Evolutionary conservation across 2,329 filamentous ascomycete species (phyloP).

Genomic region (Phyllosticta ampelicida): DNA sequence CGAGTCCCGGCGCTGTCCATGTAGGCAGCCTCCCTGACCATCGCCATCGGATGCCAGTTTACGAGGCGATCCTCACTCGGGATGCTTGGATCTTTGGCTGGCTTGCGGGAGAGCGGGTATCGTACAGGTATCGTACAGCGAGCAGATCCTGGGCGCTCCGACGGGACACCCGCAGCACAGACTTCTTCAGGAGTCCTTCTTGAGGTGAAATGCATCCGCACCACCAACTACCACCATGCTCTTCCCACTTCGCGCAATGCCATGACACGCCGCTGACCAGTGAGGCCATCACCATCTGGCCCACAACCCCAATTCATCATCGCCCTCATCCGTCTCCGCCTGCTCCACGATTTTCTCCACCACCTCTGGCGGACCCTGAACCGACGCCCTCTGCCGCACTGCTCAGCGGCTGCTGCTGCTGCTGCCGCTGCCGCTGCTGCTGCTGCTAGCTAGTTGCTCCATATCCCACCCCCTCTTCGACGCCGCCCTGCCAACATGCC

Average conservation of each 20-base stretch:
- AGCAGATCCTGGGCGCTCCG: conserved; percentile 7
- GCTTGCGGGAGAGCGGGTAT: background rate
- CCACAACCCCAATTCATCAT: background rate
- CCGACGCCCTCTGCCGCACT: background rate
- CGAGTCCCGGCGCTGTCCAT: too few relatives aligned
- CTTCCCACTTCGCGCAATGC: background rate
- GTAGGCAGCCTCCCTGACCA: too few relatives aligned
- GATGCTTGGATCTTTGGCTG: background rate
- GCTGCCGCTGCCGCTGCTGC: conserved; percentile 6
- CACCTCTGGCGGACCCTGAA: background rate
- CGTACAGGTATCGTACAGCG: background rate
- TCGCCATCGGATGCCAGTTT: too few relatives aligned
- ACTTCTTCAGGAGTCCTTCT: conserved; percentile 8
- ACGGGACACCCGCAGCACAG: conserved; percentile 6
- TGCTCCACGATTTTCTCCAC: background rate
- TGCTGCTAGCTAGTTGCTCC: conserved; percentile 1
- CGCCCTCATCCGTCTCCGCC: background rate
- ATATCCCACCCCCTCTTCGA: conserved; percentile 6
- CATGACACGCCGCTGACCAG: conserved; percentile 7
- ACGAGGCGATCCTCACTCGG: background rate
- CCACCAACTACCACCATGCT: conserved; percentile 7
- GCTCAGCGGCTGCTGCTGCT: conserved; percentile 3
- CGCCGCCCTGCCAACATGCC: conserved; percentile 15
- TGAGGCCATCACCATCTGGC: background rate
- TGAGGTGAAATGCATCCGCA: conserved; percentile 9